Percentiles rank a stretch among this genome's conserved stretches.
Evolutionary conservation across 345 rosid genomes (phyloP).

Genomic region (Populus nigra): DNA sequence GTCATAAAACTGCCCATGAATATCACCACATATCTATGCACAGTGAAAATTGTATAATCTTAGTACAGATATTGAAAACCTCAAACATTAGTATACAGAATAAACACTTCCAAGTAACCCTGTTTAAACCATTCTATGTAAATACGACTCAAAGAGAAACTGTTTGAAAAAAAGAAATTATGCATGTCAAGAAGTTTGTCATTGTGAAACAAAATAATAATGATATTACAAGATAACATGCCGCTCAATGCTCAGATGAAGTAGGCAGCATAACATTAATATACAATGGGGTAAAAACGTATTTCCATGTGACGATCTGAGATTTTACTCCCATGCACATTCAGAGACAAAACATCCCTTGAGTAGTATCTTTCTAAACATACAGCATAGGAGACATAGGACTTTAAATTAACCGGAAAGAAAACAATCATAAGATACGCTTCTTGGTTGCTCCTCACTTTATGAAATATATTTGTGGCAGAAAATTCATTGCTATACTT

Average conservation of each 20-base stretch:
- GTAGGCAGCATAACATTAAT: neutral
- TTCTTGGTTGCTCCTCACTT: neutral
- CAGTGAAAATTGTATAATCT: neutral
- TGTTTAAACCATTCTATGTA: neutral
- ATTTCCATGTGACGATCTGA: neutral
- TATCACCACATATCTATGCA: slow-evolving; percentile 87
- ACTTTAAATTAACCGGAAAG: neutral
- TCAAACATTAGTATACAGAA: neutral
- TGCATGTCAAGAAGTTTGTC: neutral
- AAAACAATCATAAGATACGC: neutral
- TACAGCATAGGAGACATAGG: neutral
- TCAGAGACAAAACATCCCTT: neutral
- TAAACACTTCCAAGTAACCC: neutral
- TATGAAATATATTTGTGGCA: neutral
- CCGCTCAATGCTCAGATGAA: neutral
- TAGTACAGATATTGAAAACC: neutral
- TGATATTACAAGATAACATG: neutral
- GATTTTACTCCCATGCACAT: neutral
- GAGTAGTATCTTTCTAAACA: neutral
- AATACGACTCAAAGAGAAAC: neutral
- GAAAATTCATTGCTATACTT: neutral
- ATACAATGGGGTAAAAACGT: neutral
- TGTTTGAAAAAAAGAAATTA: neutral
- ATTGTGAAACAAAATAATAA: neutral
- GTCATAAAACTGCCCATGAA: slow-evolving; percentile 97